Evolutionary conservation across 805 yeast species (phyloP).

Genomic region (Nakazawaea ambrosiae): DNA sequence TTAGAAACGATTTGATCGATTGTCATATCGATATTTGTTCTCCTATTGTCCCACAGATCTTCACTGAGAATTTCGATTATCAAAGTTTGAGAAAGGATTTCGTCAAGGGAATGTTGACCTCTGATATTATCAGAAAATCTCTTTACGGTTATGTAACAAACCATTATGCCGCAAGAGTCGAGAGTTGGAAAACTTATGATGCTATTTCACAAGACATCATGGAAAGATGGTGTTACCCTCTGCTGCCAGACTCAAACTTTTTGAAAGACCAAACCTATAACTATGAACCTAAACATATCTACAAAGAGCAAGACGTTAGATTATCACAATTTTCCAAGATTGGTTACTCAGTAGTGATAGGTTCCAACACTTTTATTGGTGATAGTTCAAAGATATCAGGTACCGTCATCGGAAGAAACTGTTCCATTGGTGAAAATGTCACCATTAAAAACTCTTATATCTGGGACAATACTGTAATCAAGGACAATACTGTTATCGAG

Average conservation of each 20-base stretch:
- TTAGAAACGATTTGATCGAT: slow-evolving; percentile 91
- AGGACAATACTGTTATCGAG: slow-evolving; percentile 50
- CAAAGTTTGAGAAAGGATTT: slow-evolving; percentile 82
- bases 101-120: slow-evolving; percentile 81
- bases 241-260: slow-evolving; percentile 81
- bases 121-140: slow-evolving; percentile 85
- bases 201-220: slow-evolving; percentile 85
- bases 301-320: slow-evolving; percentile 83
- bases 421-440: slow-evolving; percentile 77
- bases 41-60: slow-evolving; percentile 89
- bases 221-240: slow-evolving; percentile 89
- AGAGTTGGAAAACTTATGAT: slow-evolving; percentile 88
- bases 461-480: slow-evolving; percentile 78
- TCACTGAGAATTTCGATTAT: slow-evolving; percentile 94
- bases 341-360: slow-evolving; percentile 76
- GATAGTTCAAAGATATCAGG: slow-evolving; percentile 59
- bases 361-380: slow-evolving; percentile 69
- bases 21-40: slow-evolving; percentile 96
- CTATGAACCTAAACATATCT: slow-evolving; percentile 79
- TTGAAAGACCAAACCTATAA: slow-evolving; percentile 64
- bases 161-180: slow-evolving; percentile 91
- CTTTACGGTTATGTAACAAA: slow-evolving; percentile 82
- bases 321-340: slow-evolving; percentile 90
- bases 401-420: slow-evolving; percentile 80
- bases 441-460: slow-evolving; percentile 67